phyloP scores from a whole-genome alignment of 2,329 filamentous ascomycete species.

The Fusarium staphyleae region DNA sequence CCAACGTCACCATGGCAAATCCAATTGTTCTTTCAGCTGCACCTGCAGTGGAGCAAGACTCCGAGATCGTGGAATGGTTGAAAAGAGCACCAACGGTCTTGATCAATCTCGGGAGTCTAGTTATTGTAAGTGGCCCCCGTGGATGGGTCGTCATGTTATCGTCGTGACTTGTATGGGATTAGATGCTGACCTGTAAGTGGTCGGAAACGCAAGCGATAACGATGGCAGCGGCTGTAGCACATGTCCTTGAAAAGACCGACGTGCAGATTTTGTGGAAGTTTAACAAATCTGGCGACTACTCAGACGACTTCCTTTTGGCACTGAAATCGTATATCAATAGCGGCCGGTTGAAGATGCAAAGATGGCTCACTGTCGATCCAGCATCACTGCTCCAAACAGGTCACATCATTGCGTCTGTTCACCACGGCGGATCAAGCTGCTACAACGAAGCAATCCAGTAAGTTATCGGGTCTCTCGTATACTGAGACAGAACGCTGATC shows the following conservation, averaged over 20 bases:
- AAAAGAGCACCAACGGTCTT: constrained; percentile 52
- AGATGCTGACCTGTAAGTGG: not conserved
- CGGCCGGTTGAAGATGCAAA: constrained; percentile 35
- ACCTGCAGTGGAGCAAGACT: constrained; percentile 50
- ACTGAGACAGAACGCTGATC: not conserved
- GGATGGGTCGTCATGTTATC: too few relatives aligned
- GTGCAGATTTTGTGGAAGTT: constrained; percentile 48
- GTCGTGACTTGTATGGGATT: not conserved
- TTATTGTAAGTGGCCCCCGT: constrained; percentile 21
- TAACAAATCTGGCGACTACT: constrained; percentile 16
- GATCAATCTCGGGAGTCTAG: constrained; percentile 55
- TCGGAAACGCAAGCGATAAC: constrained; percentile 18
- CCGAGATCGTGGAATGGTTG: constrained; percentile 53
- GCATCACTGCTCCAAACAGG: constrained; percentile 47
- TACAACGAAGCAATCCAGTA: constrained; percentile 55
- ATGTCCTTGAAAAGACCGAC: constrained; percentile 30
- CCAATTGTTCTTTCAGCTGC: constrained; percentile 53
- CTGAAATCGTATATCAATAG: constrained; percentile 29
- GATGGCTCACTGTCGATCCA: constrained; percentile 45
- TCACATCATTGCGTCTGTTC: constrained; percentile 45
- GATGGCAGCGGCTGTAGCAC: constrained; percentile 36
- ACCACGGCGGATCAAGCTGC: constrained; percentile 51
- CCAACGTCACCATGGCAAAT: constrained; percentile 44
- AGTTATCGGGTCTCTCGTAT: constrained; percentile 27
- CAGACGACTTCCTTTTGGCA: constrained; percentile 17